phyloP scores from a whole-genome alignment of 441 rosid species.

The Manihot esculenta region DNA sequence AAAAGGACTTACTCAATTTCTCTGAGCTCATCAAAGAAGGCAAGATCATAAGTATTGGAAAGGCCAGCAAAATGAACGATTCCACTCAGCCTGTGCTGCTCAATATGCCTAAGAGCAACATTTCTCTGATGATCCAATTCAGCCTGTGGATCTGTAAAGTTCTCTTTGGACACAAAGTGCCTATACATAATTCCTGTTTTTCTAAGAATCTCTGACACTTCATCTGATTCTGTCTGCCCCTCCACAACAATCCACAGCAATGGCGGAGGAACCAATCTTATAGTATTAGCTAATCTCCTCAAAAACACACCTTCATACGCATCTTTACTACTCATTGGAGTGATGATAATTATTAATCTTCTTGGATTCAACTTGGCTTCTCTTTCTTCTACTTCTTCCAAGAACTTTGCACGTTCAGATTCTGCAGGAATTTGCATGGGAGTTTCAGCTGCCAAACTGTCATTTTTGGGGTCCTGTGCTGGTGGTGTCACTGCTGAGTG shows the following conservation, averaged over 20 bases:
- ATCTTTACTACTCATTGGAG: constrained; percentile 48
- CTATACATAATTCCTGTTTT: constrained; percentile 88
- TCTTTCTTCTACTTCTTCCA: constrained; percentile 14
- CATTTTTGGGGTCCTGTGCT: background rate
- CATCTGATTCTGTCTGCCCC: constrained; percentile 37
- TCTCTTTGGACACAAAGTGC: constrained; percentile 72
- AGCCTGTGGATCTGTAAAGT: constrained; percentile 59
- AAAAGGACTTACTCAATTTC: constrained; percentile 63
- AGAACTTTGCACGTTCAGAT: constrained; percentile 19
- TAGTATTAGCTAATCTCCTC: constrained; percentile 69
- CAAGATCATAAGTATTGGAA: constrained; percentile 83
- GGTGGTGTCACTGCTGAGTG: constrained; percentile 18
- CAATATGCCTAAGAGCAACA: constrained; percentile 70
- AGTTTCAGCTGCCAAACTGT: constrained; percentile 27
- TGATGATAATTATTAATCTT: constrained; percentile 60
- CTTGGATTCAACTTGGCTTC: constrained; percentile 25
- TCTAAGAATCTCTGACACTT: constrained; percentile 54
- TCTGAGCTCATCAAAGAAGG: constrained; percentile 77
- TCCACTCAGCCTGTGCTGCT: constrained; percentile 73
- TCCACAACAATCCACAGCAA: constrained; percentile 87
- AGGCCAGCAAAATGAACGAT: constrained; percentile 87
- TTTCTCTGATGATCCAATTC: constrained; percentile 79
- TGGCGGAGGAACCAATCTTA: constrained; percentile 69
- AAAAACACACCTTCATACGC: constrained; percentile 45
- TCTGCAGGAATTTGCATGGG: constrained; percentile 32